Percentiles rank a stretch among this genome's conserved stretches.
Evolutionary conservation across 164 flowering plant genomes (phyloP).

Genomic region (Platanus orientalis): DNA sequence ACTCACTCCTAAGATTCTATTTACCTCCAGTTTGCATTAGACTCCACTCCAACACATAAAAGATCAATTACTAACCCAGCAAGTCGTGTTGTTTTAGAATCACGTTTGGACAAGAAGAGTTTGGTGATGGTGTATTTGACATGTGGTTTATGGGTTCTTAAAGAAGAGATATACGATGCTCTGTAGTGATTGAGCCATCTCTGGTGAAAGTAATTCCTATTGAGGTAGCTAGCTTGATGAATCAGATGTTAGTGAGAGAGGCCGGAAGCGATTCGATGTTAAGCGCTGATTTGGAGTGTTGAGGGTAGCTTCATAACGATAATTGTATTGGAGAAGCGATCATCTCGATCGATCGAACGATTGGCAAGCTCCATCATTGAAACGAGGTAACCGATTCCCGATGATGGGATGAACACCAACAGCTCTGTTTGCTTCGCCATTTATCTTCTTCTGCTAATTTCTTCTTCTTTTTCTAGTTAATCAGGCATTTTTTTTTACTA

Average conservation of each 20-base stretch:
- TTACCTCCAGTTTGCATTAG: no score
- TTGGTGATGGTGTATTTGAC: slow-evolving; percentile 13
- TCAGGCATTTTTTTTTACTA: no score
- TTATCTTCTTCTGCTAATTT: no score
- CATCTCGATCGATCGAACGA: neutral
- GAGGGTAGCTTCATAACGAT: slow-evolving; percentile 8
- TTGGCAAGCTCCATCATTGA: slow-evolving; percentile 7
- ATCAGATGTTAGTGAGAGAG: neutral
- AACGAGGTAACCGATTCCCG: no score
- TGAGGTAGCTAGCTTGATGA: neutral
- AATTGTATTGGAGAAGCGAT: slow-evolving; percentile 14
- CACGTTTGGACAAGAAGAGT: neutral
- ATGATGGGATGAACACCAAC: slow-evolving; percentile 6
- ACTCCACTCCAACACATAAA: no score
- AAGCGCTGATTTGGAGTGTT: neutral
- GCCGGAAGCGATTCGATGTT: neutral
- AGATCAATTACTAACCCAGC: slow-evolving; percentile 27
- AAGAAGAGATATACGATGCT: neutral
- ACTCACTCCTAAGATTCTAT: no score
- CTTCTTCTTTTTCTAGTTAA: no score
- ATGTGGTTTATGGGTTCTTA: slow-evolving; percentile 12
- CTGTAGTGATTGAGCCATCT: neutral
- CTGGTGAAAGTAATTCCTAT: neutral
- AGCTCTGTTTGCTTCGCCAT: slow-evolving; percentile 11
- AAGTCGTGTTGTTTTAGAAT: neutral